Conservation (phyloP, 164 flowering plant species). For the Cinnamomum micranthum region DNA sequence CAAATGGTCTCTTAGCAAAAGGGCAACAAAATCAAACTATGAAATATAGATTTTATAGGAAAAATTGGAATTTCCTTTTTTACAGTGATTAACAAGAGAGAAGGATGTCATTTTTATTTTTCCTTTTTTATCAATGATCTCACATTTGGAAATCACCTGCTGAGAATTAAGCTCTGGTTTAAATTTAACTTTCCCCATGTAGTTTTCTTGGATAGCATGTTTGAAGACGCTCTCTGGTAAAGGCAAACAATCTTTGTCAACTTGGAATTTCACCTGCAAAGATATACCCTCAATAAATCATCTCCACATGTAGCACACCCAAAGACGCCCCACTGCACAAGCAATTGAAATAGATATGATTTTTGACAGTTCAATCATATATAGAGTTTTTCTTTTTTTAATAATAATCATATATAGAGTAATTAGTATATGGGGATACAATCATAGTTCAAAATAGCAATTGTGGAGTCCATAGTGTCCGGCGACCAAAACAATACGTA, state of each 20-base stretch:
- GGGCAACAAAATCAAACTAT: not conserved
- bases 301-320: not conserved
- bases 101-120: not conserved
- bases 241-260: slow-evolving; percentile 41
- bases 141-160: slow-evolving; percentile 19
- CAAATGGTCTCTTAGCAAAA: no score
- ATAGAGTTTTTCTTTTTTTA: no score
- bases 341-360: not conserved
- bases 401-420: no score
- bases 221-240: slow-evolving; percentile 39
- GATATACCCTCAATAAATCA: no score
- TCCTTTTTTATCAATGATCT: not conserved
- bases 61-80: not conserved
- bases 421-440: not conserved
- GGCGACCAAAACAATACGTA: no score
- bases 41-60: not conserved
- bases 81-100: not conserved
- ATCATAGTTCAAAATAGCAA: not conserved
- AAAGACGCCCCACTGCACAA: not conserved
- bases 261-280: slow-evolving; percentile 38
- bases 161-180: slow-evolving; percentile 26
- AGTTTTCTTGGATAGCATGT: slow-evolving; percentile 33
- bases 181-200: slow-evolving; percentile 24
- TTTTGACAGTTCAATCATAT: not conserved
- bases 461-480: no score